These are phyloP conservation scores for Wickerhamomyces queroliae DNA, from an alignment of 805 yeast species.

Conservation along the genomic window DNA sequence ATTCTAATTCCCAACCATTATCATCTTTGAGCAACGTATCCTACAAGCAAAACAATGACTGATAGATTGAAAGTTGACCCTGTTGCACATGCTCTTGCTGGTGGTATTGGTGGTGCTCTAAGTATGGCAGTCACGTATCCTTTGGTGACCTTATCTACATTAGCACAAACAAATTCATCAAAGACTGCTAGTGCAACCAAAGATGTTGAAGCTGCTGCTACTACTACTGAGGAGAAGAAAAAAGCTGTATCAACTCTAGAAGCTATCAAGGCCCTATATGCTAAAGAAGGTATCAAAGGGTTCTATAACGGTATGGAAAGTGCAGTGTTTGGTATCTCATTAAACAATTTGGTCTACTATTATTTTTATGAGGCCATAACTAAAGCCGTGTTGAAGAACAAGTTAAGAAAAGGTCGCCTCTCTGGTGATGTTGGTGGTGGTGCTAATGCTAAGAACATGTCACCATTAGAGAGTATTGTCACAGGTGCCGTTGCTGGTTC, in stretches of 20 bases:
- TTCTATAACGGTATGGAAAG: conserved; percentile 84
- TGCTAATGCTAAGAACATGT: conserved; percentile 27
- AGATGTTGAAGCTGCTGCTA: conserved; percentile 17
- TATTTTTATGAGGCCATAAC: conserved; percentile 79
- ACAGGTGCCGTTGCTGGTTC: conserved; percentile 88
- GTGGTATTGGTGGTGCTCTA: conserved; percentile 89
- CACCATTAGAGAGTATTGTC: conserved; percentile 61
- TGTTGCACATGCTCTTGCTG: conserved; percentile 83
- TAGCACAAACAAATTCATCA: conserved; percentile 67
- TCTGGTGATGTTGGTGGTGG: too few species aligned
- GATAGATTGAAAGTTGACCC: conserved; percentile 22
- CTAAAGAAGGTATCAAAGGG: conserved; percentile 58
- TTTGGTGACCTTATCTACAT: conserved; percentile 76
- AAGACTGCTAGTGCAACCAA: conserved; percentile 14
- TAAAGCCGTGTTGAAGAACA: conserved; percentile 32
- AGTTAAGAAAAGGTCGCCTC: conserved; percentile 12
- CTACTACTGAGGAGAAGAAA: conserved; percentile 13
- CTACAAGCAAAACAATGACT: conserved; percentile 9
- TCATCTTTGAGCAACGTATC: neutral
- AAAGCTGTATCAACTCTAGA: conserved; percentile 23
- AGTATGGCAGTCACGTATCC: conserved; percentile 89
- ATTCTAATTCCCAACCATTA: neutral
- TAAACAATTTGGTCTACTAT: conserved; percentile 85
- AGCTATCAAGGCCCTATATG: conserved; percentile 42
- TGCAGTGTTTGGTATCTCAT: conserved; percentile 79